Conservation (phyloP, 768 basidiomycete species). For the Terana coerulea region DNA sequence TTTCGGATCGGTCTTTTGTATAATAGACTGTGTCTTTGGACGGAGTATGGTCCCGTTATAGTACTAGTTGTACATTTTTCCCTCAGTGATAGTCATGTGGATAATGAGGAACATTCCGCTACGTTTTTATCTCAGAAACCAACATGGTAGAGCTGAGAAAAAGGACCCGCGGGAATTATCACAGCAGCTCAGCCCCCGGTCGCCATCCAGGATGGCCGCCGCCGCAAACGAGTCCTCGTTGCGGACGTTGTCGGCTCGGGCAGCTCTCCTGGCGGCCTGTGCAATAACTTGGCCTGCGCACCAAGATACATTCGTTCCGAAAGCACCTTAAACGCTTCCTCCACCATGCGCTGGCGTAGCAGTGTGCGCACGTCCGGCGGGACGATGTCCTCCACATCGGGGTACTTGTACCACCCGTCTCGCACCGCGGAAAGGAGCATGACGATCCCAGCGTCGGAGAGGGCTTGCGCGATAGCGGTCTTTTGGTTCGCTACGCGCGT, state of each 20-base stretch:
- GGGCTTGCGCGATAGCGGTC: constrained; percentile 3
- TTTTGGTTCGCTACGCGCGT: not conserved
- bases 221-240: not conserved
- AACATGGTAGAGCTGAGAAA: too few relatives aligned
- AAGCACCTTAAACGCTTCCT: not conserved
- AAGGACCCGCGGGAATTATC: too few relatives aligned
- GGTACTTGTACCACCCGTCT: constrained; percentile 1
- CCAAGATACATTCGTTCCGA: not conserved
- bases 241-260: not conserved
- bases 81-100: too few relatives aligned
- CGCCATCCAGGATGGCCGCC: constrained; percentile 2
- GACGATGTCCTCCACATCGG: not conserved
- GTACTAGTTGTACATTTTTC: too few relatives aligned
- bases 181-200: not conserved
- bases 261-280: not conserved
- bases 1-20: too few relatives aligned
- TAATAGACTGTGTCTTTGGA: too few relatives aligned
- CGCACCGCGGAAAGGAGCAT: not conserved
- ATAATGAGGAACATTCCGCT: too few relatives aligned
- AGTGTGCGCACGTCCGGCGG: not conserved
- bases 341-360: not conserved
- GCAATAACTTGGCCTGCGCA: not conserved
- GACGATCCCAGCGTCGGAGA: not conserved
- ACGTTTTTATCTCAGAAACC: too few relatives aligned
- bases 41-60: too few relatives aligned